These are phyloP conservation scores for Pontederia paniculata DNA, from an alignment of 176 grass and related monocot genomes.

Conservation along the genomic window DNA sequence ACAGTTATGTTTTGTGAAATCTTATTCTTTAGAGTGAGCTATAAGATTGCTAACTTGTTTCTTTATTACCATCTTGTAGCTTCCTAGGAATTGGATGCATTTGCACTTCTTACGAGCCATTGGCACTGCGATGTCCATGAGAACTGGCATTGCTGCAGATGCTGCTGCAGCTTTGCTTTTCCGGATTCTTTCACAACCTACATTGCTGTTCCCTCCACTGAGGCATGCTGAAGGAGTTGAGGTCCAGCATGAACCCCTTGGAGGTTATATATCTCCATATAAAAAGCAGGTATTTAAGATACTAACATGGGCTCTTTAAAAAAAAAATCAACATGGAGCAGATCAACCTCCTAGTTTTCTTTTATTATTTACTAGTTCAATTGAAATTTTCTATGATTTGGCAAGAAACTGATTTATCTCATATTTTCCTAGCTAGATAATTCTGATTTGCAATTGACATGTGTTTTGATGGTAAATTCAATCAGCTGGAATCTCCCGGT, in stretches of 20 bases:
- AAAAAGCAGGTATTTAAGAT: slow-evolving; percentile 66
- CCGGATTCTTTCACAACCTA: slow-evolving; percentile 92
- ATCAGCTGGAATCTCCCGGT: slow-evolving; percentile 78
- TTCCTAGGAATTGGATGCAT: slow-evolving; percentile 98
- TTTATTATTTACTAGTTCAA: too few species aligned
- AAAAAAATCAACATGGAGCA: too few species aligned
- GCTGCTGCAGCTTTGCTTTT: slow-evolving; percentile 93
- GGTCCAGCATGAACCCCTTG: slow-evolving; percentile 80
- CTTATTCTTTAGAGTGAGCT: too few species aligned
- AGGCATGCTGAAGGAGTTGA: slow-evolving; percentile 87
- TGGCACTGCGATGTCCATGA: slow-evolving; percentile 99
- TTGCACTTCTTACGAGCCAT: slow-evolving; percentile 94
- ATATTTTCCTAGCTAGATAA: too few species aligned
- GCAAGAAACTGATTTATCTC: too few species aligned
- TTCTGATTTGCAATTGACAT: not conserved
- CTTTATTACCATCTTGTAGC: slow-evolving; percentile 28
- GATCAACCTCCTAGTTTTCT: too few species aligned
- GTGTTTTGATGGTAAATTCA: slow-evolving; percentile 15
- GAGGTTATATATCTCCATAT: slow-evolving; percentile 90
- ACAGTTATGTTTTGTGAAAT: too few species aligned
- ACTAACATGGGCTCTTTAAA: too few species aligned
- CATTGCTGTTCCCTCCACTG: slow-evolving; percentile 86
- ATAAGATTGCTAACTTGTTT: slow-evolving; percentile 1
- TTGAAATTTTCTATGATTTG: too few species aligned
- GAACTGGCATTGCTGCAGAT: slow-evolving; percentile 89